Conservation (phyloP, 495 filamentous ascomycete genomes). For the Thermothielavioides terrestris region DNA sequence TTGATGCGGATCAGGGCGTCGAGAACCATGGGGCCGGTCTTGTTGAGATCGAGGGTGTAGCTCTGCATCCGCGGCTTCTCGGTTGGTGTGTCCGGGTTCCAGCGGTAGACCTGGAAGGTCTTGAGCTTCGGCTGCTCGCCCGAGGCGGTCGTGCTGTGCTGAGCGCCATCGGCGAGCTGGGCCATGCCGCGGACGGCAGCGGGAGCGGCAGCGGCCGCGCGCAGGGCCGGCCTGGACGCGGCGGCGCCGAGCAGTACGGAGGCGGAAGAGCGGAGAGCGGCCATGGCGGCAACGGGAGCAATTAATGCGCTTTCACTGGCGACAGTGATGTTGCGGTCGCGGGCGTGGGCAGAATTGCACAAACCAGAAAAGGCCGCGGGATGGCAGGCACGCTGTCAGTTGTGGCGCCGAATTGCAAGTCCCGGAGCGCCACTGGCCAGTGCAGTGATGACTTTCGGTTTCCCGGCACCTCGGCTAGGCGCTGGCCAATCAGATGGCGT, state of each 20-base stretch:
- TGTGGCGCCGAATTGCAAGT: slow-evolving; percentile 19
- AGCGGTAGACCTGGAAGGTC: slow-evolving; percentile 98
- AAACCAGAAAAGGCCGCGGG: slow-evolving; percentile 15
- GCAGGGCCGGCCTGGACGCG: slow-evolving; percentile 41
- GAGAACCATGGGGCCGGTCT: slow-evolving; percentile 97
- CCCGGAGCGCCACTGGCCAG: slow-evolving; percentile 11
- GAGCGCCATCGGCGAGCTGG: slow-evolving; percentile 39
- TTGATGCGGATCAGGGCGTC: slow-evolving; percentile 96
- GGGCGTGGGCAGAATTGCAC: neutral
- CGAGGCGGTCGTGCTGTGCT: slow-evolving; percentile 28
- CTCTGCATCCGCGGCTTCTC: slow-evolving; percentile 92
- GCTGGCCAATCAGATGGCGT: slow-evolving; percentile 14
- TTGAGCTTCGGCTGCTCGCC: slow-evolving; percentile 54
- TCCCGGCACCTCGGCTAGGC: slow-evolving; percentile 23
- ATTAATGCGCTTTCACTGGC: slow-evolving; percentile 6
- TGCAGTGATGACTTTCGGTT: slow-evolving; percentile 8
- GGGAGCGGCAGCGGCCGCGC: slow-evolving; percentile 23
- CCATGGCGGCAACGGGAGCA: slow-evolving; percentile 46
- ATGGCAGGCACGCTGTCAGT: slow-evolving; percentile 9
- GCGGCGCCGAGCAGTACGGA: slow-evolving; percentile 54
- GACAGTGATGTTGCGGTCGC: slow-evolving; percentile 8
- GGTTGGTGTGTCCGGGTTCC: slow-evolving; percentile 86
- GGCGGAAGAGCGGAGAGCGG: slow-evolving; percentile 62
- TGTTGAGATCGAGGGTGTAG: slow-evolving; percentile 91
- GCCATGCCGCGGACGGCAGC: slow-evolving; percentile 36